Conservation (phyloP, 2,329 filamentous ascomycete species). For the Epicoccum nigrum region DNA sequence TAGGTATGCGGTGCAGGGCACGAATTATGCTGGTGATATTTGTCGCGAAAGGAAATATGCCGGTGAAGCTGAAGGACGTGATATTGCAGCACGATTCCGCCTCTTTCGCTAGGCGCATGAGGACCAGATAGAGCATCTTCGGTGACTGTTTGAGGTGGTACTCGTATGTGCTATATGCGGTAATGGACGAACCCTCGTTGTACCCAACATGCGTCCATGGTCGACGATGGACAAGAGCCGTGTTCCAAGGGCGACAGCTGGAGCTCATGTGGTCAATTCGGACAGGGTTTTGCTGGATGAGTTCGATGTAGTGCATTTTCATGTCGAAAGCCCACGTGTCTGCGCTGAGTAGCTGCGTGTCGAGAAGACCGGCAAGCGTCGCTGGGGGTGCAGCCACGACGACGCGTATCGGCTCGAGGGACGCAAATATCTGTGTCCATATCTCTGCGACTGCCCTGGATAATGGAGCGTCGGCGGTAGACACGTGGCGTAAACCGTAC, state of each 20-base stretch:
- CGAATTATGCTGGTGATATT: constrained; percentile 56
- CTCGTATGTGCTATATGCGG: constrained; percentile 73
- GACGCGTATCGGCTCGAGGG: constrained; percentile 41
- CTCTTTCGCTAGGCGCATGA: constrained; percentile 38
- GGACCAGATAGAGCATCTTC: constrained; percentile 62
- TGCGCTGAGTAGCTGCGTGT: constrained; percentile 61
- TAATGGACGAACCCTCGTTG: constrained; percentile 78
- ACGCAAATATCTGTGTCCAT: constrained; percentile 37
- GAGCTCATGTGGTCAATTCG: constrained; percentile 13
- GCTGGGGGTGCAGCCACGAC: constrained; percentile 62
- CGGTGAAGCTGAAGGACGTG: constrained; percentile 62
- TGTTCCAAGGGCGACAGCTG: constrained; percentile 26
- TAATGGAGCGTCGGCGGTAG: constrained; percentile 39
- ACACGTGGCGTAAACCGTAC: constrained; percentile 41
- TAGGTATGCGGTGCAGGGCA: constrained; percentile 34
- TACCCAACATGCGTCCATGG: constrained; percentile 70
- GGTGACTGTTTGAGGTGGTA: constrained; percentile 71
- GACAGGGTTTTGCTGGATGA: constrained; percentile 36
- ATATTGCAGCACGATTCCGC: constrained; percentile 45
- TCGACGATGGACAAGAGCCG: constrained; percentile 61
- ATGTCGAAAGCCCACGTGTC: constrained; percentile 70
- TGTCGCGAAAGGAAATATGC: constrained; percentile 69
- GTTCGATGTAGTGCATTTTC: constrained; percentile 65
- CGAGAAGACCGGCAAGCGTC: constrained; percentile 66
- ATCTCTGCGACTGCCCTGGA: constrained; percentile 58